Conservation (phyloP, 441 rosid genomes). For the Caryocar brasiliense region DNA sequence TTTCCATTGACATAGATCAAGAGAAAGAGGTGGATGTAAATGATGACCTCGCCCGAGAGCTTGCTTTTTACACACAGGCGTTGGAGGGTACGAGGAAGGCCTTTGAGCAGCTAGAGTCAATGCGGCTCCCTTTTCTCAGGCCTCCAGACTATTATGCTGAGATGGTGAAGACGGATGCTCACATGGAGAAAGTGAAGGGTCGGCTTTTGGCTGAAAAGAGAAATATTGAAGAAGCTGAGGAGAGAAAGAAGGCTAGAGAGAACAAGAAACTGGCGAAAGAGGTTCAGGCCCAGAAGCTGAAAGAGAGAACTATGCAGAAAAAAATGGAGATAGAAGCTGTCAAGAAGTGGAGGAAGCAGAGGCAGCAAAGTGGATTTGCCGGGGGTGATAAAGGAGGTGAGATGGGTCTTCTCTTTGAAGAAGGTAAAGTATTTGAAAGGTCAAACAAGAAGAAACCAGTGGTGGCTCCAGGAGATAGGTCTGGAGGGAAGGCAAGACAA, state of each 20-base stretch:
- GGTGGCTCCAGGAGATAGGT: slow-evolving; percentile 62
- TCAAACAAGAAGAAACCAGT: slow-evolving; percentile 55
- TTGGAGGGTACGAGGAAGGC: slow-evolving; percentile 60
- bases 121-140: slow-evolving; percentile 66
- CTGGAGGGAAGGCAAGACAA: slow-evolving; percentile 59
- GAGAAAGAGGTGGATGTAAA: slow-evolving; percentile 72
- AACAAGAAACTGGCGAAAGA: slow-evolving; percentile 63
- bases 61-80: slow-evolving; percentile 69
- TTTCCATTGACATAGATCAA: slow-evolving; percentile 49
- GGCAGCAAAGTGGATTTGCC: slow-evolving; percentile 71
- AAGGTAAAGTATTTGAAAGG: slow-evolving; percentile 47
- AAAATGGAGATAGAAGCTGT: slow-evolving; percentile 69
- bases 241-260: slow-evolving; percentile 81
- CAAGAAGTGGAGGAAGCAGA: slow-evolving; percentile 89
- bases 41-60: slow-evolving; percentile 70
- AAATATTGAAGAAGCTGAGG: slow-evolving; percentile 69
- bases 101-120: slow-evolving; percentile 43
- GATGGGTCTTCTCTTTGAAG: slow-evolving; percentile 47
- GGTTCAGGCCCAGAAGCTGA: slow-evolving; percentile 72
- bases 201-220: slow-evolving; percentile 61
- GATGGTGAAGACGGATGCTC: slow-evolving; percentile 74
- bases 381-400: slow-evolving; percentile 38
- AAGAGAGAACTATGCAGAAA: slow-evolving; percentile 65
- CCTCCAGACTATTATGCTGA: slow-evolving; percentile 76
- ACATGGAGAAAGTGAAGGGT: slow-evolving; percentile 78